Conservation (phyloP, 225 moss, liverwort and hornwort genomes). For the Pseudisothecium myosuroides region DNA sequence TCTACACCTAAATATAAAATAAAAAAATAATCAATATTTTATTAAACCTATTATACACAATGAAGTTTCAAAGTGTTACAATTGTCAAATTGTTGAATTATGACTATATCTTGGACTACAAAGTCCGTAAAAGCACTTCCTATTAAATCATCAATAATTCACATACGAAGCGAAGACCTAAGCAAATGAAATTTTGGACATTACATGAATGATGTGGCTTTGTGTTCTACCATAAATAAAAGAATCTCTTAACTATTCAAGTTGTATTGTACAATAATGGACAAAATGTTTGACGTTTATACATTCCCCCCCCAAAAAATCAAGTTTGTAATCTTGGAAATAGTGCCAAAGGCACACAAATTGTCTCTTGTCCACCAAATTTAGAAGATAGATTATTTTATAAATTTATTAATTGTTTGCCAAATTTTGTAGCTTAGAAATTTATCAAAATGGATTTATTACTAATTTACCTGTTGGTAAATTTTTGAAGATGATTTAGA, state of each 20-base stretch:
- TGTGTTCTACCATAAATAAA: too few relatives aligned
- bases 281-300: background rate
- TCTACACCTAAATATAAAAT: background rate
- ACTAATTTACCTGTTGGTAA: background rate
- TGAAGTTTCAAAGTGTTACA: background rate
- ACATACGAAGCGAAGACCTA: background rate
- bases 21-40: background rate
- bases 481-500: background rate
- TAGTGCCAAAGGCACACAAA: background rate
- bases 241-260: accelerated
- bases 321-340: background rate
- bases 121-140: background rate
- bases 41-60: background rate
- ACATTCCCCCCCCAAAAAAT: background rate
- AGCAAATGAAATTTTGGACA: background rate
- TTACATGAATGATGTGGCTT: background rate
- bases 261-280: accelerated
- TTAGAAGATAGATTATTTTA: background rate
- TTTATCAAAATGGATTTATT: background rate
- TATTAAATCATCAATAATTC: background rate
- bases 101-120: background rate
- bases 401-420: background rate
- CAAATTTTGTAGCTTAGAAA: background rate
- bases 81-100: background rate
- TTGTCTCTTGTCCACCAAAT: background rate